Conservation (phyloP, 129 eudicot species). For the Centaurea solstitialis region DNA sequence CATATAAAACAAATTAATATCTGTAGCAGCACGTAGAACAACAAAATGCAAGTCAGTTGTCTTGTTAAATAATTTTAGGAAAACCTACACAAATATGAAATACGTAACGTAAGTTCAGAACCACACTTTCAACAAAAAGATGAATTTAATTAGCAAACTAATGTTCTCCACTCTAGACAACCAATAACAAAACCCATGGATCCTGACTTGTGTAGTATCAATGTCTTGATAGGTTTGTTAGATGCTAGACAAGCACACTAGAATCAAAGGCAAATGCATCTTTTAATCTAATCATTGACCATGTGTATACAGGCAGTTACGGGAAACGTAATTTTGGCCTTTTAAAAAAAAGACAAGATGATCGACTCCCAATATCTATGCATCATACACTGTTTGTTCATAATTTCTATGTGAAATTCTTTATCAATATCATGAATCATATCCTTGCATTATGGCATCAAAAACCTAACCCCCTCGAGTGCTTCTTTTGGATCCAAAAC, state of each 20-base stretch:
- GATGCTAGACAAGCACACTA: no score
- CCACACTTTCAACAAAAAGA: background rate
- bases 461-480: background rate
- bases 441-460: background rate
- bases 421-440: background rate
- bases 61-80: background rate
- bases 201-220: background rate
- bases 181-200: background rate
- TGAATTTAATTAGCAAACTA: background rate
- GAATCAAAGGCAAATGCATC: background rate
- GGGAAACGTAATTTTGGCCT: background rate
- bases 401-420: no score
- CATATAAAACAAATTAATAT: background rate
- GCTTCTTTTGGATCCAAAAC: background rate
- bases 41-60: background rate
- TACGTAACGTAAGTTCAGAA: background rate
- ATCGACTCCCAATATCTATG: background rate
- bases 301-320: background rate
- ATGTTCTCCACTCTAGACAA: background rate
- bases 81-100: background rate
- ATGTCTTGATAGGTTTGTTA: background rate
- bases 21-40: background rate
- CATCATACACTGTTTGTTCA: background rate
- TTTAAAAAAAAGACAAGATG: no score
- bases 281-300: background rate